phyloP scores from a whole-genome alignment of 2,329 filamentous ascomycete genomes.

The Alternaria sp. region DNA sequence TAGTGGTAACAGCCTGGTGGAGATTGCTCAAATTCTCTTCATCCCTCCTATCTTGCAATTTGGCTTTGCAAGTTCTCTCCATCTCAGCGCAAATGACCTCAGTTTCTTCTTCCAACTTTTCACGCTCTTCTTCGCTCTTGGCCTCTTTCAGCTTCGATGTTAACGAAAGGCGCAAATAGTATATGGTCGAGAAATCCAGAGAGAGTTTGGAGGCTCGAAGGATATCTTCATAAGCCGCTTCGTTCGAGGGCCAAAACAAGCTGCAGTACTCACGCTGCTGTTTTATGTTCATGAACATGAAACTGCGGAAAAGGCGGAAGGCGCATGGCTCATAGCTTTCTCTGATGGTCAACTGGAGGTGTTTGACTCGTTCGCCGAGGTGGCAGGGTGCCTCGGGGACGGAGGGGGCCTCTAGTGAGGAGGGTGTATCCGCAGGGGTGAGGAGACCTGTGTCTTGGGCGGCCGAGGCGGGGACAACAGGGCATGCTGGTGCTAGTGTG shows the following conservation, averaged over 20 bases:
- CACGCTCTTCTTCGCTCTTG: not conserved
- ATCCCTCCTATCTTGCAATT: not conserved
- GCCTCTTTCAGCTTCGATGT: not conserved
- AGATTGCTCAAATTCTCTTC: not conserved
- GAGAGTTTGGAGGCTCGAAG: not conserved
- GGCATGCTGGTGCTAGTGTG: not conserved
- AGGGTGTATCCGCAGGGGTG: not conserved
- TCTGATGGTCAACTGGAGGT: not conserved
- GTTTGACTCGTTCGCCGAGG: not conserved
- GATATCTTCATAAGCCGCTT: conserved; percentile 1
- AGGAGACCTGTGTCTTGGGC: not conserved
- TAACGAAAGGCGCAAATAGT: not conserved
- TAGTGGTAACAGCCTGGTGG: not conserved
- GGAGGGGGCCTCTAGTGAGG: not conserved
- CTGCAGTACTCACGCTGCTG: not conserved
- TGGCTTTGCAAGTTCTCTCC: not conserved
- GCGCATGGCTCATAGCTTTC: not conserved
- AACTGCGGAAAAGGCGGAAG: not conserved
- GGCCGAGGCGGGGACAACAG: not conserved
- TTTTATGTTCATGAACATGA: not conserved
- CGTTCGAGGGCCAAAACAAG: conserved; percentile 5
- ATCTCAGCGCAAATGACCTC: not conserved
- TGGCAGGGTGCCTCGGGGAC: not conserved
- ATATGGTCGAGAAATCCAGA: not conserved
- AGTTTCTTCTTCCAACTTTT: not conserved